Evolutionary conservation across 805 yeast genomes (phyloP).

Genomic region (Danielozyma ontarioensis): DNA sequence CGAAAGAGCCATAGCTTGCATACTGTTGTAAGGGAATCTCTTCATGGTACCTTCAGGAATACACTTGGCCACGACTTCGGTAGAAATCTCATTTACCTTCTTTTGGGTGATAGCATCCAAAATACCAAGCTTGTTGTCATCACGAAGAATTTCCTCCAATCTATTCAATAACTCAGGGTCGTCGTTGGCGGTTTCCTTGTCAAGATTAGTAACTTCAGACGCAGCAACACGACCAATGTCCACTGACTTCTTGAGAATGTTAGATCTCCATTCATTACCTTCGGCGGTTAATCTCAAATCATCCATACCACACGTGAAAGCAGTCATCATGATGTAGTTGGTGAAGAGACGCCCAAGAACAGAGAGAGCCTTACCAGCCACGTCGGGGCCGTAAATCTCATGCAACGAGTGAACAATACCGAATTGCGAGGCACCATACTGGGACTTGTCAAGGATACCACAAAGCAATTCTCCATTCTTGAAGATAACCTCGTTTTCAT

Average conservation of each 20-base stretch:
- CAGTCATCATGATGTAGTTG: constrained; percentile 84
- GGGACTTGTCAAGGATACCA: constrained; percentile 96
- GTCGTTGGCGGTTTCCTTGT: constrained; percentile 33
- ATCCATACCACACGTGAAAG: constrained; percentile 99
- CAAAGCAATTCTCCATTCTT: constrained; percentile 79
- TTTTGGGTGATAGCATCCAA: constrained; percentile 94
- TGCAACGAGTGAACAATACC: constrained; percentile 96
- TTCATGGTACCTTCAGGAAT: constrained; percentile 97
- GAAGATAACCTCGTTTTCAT: constrained; percentile 83
- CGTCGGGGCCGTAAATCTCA: constrained; percentile 88
- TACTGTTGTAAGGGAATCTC: constrained; percentile 88
- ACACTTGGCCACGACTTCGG: constrained; percentile 91
- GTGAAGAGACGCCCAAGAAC: constrained; percentile 96
- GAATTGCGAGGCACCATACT: constrained; percentile 95
- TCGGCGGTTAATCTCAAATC: constrained; percentile 87
- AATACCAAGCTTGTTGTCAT: constrained; percentile 85
- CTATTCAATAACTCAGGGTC: constrained; percentile 81
- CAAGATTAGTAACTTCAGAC: constrained; percentile 85
- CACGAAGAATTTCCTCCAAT: constrained; percentile 91
- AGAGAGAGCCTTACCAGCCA: constrained; percentile 85
- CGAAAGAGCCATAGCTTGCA: constrained; percentile 98
- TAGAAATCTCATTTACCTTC: constrained; percentile 85
- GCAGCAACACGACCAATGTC: constrained; percentile 92
- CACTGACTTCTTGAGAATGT: constrained; percentile 68
- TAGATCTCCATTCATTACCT: constrained; percentile 86